Evolutionary conservation across 2,329 filamentous ascomycete species (phyloP), one percentile per base, ranked within the genome.

Genomic region (Diaporthe ilicicola): DNA sequence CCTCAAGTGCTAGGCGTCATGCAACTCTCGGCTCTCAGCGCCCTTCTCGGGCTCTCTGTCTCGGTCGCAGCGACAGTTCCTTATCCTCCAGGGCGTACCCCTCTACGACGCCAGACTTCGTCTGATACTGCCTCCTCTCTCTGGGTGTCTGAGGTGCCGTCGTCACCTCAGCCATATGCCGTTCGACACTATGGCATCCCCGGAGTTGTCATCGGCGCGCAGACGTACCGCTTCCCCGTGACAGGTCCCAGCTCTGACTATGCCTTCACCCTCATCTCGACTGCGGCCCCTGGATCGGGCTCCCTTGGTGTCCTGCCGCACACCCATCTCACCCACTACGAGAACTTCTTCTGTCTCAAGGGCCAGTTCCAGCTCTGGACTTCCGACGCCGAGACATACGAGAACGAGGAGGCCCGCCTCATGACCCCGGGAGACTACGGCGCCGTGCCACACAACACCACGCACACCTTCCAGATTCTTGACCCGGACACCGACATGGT

Each of bases 401-500:
- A 70, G 24, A 56, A 59, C 29, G 59, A 70, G 9, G 68, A 70
- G 29, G 59, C 59, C 29, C 79, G 83, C 22, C 73, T 86, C 3
- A 75, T 87, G n/a, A 80, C 78, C 0, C 77, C 78, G 10, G 83
- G 84, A 1, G 84, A 86, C 72, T 85, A 84, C 70, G 84, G 84
- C 46, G 82, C 82, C 5, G 82, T 85, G 0, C 81, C 83, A 0
- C 77, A 78, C 24, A 82, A 85, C 72, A 85, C 83, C 1, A 84
- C 82, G 1, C 85, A 86, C 71, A 84, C 84, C 3, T 86, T 86
- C 77, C 83, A 85, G 74, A 78, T 85, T 19, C 74, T 84, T 15
- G 84, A 86, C 67, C 83, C 83, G 0, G 82, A 85, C 73, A 85
- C 83, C 5, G 81, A 86, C 73, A 80, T 86, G 75, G 79, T 82